Evolutionary conservation across 2,329 filamentous ascomycete genomes (phyloP), one percentile per base, ranked within the genome.

Genomic region (Stagonosporopsis vannaccii): DNA sequence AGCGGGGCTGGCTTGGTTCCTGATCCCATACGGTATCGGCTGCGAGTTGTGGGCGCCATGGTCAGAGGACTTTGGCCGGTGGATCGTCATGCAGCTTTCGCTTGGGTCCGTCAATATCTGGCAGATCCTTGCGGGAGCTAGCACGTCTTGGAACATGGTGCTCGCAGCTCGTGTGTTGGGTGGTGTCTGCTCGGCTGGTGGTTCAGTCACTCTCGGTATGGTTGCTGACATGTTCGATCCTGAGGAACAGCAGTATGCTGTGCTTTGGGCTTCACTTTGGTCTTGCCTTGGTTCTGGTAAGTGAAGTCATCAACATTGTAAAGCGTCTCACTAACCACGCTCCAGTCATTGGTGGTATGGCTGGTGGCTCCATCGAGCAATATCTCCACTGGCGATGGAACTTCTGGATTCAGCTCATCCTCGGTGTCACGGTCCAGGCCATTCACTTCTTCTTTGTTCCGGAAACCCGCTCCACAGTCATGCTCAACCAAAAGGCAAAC

Each of bases 341-440:
- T n/a, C 88, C 88, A 1, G 85, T 91, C 6, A 80, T 92, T 1
- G 90, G 90, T 0, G 90, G 90, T 6, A 87, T 93, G 89, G 89
- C 91, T 20, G 90, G 90, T 65, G 90, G 89, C 0, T 91, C 91
- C 63, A 84, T 88, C 17, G 84, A 92, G 72, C 75, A 84, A 30
- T 86, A 85, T 61, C 79, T 90, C 1, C 78, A 85, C 15, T 94
- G 90, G 90, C 82, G 83, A 61, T 92, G 87, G 87, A 86, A 82
- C 54, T 92, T 94, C 73, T 95, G 90, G 90, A 89, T 93, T 60
- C 90, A 93, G 75, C 84, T 95, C 58, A 91, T 92, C 61, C 88
- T 95, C 51, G 91, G 91, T 23, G 86, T 76, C 5, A 80, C 85
- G 25, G 85, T 91, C 2, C 90, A 94, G 68, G 20, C 84, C 3